A percentile compares a stretch with the other conserved stretches of the same genome.
Conservation (phyloP, 2,329 filamentous ascomycete genomes). For the Sporothrix brunneoviolacea region DNA sequence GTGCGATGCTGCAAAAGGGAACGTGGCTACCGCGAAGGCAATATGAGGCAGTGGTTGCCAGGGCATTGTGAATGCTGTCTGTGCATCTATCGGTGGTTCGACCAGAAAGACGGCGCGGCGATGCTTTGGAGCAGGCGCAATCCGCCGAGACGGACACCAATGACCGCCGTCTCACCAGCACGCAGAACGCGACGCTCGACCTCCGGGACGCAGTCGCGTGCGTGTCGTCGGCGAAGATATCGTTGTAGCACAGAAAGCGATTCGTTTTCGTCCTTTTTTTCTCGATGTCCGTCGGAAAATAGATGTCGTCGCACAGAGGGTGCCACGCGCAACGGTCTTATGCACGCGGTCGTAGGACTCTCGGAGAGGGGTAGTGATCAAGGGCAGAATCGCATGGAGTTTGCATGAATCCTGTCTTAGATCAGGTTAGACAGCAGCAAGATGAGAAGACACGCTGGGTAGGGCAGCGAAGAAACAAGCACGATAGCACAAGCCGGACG, state of each 20-base stretch:
- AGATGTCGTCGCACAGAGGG: slow-evolving; percentile 4
- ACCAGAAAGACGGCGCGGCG: background rate
- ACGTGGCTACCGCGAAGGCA: slow-evolving; percentile 94
- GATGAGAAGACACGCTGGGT: background rate
- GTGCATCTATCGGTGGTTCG: slow-evolving; percentile 11
- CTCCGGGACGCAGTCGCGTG: no score
- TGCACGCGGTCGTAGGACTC: slow-evolving; percentile 8
- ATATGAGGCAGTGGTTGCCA: slow-evolving; percentile 96
- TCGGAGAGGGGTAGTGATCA: slow-evolving; percentile 1
- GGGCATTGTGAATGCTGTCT: slow-evolving; percentile 57
- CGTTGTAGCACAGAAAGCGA: background rate
- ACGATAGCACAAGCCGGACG: background rate
- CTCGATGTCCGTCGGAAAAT: background rate
- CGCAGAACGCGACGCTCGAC: no score
- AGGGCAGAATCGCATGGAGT: slow-evolving; percentile 7
- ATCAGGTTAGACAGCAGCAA: slow-evolving; percentile 11
- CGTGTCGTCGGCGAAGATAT: background rate
- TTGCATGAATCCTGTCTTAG: slow-evolving; percentile 5
- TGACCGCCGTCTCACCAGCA: background rate
- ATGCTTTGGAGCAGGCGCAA: background rate
- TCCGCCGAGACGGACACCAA: background rate
- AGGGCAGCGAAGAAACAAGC: background rate
- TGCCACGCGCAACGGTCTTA: slow-evolving; percentile 7
- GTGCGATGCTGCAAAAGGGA: slow-evolving; percentile 81
- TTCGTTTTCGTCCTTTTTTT: background rate